A percentile compares a stretch with the other conserved stretches of the same genome.
Evolutionary conservation across 2,329 filamentous ascomycete species (phyloP).

Genomic region (Paecilomyces fulvus): DNA sequence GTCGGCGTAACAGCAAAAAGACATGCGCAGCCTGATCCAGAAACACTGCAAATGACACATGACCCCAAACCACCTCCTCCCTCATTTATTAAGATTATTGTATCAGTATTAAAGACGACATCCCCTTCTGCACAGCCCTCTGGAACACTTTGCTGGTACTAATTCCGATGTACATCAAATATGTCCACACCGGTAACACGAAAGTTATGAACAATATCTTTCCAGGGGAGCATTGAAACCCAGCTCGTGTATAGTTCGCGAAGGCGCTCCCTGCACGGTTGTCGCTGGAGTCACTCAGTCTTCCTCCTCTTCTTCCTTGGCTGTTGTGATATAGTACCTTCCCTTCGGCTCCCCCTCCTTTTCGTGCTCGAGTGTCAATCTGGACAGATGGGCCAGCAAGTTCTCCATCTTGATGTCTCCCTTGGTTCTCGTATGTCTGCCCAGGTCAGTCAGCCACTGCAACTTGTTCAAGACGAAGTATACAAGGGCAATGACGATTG

Average conservation of each 20-base stretch:
- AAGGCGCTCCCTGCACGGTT: neutral
- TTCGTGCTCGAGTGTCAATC: slow-evolving; percentile 43
- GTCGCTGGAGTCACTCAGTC: slow-evolving; percentile 21
- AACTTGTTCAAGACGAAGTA: slow-evolving; percentile 41
- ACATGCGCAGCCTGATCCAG: neutral
- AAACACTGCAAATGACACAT: neutral
- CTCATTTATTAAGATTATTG: neutral
- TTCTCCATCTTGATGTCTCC: slow-evolving; percentile 45
- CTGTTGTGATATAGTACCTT: slow-evolving; percentile 33
- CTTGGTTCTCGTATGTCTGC: slow-evolving; percentile 38
- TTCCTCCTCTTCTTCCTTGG: slow-evolving; percentile 37
- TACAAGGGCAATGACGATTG: slow-evolving; percentile 44
- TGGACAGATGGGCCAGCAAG: slow-evolving; percentile 40
- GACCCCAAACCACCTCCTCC: neutral
- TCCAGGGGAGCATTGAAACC: neutral
- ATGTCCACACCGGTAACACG: neutral
- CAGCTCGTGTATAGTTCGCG: neutral
- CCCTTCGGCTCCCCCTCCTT: slow-evolving; percentile 36
- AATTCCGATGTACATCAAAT: neutral
- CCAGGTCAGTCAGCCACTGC: slow-evolving; percentile 39
- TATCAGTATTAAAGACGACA: neutral
- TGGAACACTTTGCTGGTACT: neutral
- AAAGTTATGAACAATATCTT: neutral
- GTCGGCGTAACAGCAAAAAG: neutral
- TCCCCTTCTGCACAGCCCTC: neutral